These are phyloP conservation scores for Hirsutella thompsonii DNA, from an alignment of 2,329 filamentous ascomycete species.

Conservation along the genomic window DNA sequence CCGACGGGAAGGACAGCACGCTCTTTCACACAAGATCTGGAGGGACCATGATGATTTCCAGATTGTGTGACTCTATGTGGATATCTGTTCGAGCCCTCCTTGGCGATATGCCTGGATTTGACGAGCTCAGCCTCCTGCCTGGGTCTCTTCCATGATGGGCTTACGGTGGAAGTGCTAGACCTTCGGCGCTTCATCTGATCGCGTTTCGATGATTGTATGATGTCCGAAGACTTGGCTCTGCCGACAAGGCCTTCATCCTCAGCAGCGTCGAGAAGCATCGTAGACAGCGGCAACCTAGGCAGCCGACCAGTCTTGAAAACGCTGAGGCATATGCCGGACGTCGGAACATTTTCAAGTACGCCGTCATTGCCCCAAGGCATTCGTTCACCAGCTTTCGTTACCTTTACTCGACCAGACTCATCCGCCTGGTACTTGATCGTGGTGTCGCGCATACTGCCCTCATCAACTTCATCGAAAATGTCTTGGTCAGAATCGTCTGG, in stretches of 20 bases:
- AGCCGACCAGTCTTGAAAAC: conserved; percentile 23
- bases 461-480: conserved; percentile 16
- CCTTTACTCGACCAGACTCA: neutral
- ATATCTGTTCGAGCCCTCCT: neutral
- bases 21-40: neutral
- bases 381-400: neutral
- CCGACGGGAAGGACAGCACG: neutral
- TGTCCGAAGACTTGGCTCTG: conserved; percentile 7
- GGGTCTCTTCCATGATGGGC: conserved; percentile 1
- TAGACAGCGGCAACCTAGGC: conserved; percentile 23
- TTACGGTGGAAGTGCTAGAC: neutral
- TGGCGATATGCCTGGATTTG: neutral
- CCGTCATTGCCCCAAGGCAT: neutral
- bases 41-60: neutral
- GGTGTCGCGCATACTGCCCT: neutral
- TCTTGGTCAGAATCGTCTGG: conserved; percentile 42
- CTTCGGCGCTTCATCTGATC: conserved; percentile 2
- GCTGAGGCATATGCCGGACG: conserved; percentile 27
- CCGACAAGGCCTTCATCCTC: conserved; percentile 21
- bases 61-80: neutral
- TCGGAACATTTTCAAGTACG: neutral
- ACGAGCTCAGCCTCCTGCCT: neutral
- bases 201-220: conserved; percentile 14
- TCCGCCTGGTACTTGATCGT: neutral
- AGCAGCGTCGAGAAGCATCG: conserved; percentile 26